Conservation (phyloP, 106 monocot species). For the Phalaenopsis aphrodite region DNA sequence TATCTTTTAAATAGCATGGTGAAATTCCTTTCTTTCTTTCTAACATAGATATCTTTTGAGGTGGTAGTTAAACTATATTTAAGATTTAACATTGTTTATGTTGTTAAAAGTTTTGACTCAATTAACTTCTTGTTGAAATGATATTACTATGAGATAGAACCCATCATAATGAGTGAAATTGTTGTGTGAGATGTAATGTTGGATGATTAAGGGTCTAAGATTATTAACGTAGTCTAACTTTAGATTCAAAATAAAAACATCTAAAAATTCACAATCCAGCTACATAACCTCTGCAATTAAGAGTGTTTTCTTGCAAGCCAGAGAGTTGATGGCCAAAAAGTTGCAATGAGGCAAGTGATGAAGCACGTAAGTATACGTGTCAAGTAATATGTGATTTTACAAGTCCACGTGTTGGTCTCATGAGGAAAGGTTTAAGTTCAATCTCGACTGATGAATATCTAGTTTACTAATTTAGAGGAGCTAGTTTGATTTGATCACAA, state of each 20-base stretch:
- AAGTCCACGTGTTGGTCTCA: too few relatives aligned
- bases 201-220: neutral
- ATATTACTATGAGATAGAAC: neutral
- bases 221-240: neutral
- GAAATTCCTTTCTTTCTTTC: neutral
- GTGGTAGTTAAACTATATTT: neutral
- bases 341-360: too few relatives aligned
- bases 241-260: neutral
- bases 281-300: too few relatives aligned
- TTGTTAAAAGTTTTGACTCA: neutral
- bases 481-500: too few relatives aligned
- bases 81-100: neutral
- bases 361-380: too few relatives aligned
- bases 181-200: neutral
- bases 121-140: neutral
- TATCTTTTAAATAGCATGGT: neutral
- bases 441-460: too few relatives aligned
- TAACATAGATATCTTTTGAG: neutral
- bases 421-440: too few relatives aligned
- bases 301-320: too few relatives aligned
- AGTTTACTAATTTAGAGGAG: too few relatives aligned
- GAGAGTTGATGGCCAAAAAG: too few relatives aligned
- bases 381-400: too few relatives aligned
- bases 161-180: neutral
- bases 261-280: neutral